Evolutionary conservation across 140 eudicot genomes (phyloP).

Genomic region (Cichorium intybus): DNA sequence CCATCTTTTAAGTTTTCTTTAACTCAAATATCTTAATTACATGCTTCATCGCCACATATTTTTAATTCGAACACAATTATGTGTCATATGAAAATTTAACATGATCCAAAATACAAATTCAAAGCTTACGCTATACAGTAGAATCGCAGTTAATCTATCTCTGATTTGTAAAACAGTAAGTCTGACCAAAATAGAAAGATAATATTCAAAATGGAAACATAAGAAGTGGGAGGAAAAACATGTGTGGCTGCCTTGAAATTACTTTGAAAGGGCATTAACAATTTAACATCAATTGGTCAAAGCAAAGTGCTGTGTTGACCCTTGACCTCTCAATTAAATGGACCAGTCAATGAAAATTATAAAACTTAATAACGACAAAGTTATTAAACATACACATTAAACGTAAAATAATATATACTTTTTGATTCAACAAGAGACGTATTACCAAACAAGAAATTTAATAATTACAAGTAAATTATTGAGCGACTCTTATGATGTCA

Average conservation of each 20-base stretch:
- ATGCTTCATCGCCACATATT: neutral
- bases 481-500: no score
- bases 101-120: neutral
- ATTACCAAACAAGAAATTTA: no score
- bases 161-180: neutral
- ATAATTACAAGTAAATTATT: no score
- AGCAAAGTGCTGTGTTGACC: neutral
- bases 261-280: conserved; percentile 15
- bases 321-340: neutral
- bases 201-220: neutral
- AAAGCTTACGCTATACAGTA: neutral
- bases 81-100: neutral
- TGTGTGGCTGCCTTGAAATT: conserved; percentile 30
- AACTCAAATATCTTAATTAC: neutral
- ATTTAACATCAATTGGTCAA: neutral
- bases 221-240: neutral
- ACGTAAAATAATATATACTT: neutral
- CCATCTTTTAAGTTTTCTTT: neutral
- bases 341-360: neutral
- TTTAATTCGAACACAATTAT: neutral
- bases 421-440: no score
- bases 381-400: no score
- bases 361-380: neutral
- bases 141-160: neutral
- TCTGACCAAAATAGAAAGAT: neutral